Percentiles rank a stretch among this genome's conserved stretches.
These are phyloP conservation scores for Volvox carteri DNA, from an alignment of 163 green algal genomes.

Conservation along the genomic window DNA sequence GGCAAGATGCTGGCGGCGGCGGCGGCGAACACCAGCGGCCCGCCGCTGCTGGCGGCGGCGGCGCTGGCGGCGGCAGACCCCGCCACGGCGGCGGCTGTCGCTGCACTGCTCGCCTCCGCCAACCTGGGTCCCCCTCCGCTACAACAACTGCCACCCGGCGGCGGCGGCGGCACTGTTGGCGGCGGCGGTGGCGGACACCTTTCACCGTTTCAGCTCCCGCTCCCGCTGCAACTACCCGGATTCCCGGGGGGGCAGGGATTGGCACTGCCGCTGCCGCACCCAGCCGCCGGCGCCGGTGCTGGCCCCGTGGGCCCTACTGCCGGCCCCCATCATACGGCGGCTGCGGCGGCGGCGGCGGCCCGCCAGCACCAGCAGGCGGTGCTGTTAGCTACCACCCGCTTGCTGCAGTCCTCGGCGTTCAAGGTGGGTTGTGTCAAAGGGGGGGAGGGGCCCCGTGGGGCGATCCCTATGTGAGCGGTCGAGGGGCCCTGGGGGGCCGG, in stretches of 20 bases:
- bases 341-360: neutral
- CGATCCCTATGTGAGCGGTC: too few species aligned
- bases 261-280: too few species aligned
- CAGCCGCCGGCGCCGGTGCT: too few species aligned
- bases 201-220: neutral
- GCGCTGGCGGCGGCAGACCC: neutral
- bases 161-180: neutral
- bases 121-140: neutral
- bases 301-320: too few species aligned
- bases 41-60: conserved; percentile 18
- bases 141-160: neutral
- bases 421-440: neutral
- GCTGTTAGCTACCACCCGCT: conserved; percentile 24
- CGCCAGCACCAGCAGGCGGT: conserved; percentile 16
- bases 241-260: too few species aligned
- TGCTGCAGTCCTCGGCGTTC: conserved; percentile 43
- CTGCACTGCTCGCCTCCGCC: neutral
- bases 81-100: neutral
- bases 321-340: too few species aligned
- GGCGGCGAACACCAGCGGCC: neutral
- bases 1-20: conserved; percentile 26
- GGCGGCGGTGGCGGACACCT: neutral
- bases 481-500: too few species aligned
- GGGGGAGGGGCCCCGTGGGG: too few species aligned
- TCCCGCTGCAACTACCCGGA: neutral